These are phyloP conservation scores for Chlorella sp. DNA, from an alignment of 139 green algal species.

Conservation along the genomic window DNA sequence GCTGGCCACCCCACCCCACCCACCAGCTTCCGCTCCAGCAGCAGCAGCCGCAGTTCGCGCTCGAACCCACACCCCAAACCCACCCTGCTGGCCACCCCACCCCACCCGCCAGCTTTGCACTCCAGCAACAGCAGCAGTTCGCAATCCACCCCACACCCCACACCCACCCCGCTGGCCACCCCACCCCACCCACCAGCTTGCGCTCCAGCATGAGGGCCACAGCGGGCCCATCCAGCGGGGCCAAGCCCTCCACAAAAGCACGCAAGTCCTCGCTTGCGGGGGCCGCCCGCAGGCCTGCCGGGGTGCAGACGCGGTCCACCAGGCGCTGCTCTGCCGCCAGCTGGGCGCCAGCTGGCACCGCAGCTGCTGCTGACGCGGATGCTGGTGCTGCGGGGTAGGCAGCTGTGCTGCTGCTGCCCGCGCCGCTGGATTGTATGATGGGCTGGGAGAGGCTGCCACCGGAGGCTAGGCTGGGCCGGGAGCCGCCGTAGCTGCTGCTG, in stretches of 20 bases:
- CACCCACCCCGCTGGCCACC: not conserved
- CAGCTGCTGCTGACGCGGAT: not conserved
- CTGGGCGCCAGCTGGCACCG: not conserved
- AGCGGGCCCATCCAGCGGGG: constrained; percentile 64
- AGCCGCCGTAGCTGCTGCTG: not conserved
- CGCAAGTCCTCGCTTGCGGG: constrained; percentile 68
- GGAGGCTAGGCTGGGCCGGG: not conserved
- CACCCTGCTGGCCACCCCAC: not conserved
- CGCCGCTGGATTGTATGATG: not conserved
- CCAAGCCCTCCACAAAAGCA: constrained; percentile 71
- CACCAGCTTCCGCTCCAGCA: no score
- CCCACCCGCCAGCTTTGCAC: not conserved
- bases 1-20: no score
- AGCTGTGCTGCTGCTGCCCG: not conserved
- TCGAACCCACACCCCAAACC: not conserved
- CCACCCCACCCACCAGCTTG: constrained; percentile 68
- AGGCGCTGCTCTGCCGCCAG: constrained; percentile 17
- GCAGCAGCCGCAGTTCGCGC: not conserved
- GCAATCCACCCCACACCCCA: no score
- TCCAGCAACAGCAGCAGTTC: no score
- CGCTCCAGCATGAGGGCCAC: constrained; percentile 69
- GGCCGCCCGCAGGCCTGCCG: constrained; percentile 68
- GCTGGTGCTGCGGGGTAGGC: not conserved
- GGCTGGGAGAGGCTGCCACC: not conserved
- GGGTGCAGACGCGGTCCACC: constrained; percentile 70